phyloP scores from a whole-genome alignment of 331 rosid species.

The Arachis monticola region DNA sequence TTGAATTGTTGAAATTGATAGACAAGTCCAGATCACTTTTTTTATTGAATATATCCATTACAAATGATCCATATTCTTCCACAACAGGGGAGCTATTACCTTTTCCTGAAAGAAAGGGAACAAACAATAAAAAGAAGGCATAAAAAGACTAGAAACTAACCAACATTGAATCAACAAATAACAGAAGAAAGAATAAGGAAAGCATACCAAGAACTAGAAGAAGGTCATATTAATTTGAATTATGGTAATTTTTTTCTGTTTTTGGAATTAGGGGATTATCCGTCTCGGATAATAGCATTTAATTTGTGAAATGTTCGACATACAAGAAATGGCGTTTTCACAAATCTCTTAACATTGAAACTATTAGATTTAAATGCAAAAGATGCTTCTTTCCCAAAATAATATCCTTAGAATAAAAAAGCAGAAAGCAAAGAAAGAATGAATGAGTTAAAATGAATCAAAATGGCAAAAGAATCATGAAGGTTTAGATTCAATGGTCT shows the following conservation, averaged over 20 bases:
- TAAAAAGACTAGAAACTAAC: slow-evolving; percentile 20
- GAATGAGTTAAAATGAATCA: slow-evolving; percentile 22
- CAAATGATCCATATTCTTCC: slow-evolving; percentile 57
- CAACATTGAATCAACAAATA: slow-evolving; percentile 14
- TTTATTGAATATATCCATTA: slow-evolving; percentile 52
- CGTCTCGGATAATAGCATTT: neutral
- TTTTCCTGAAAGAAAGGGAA: slow-evolving; percentile 42
- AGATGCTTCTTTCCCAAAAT: slow-evolving; percentile 6
- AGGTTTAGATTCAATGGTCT: slow-evolving; percentile 15
- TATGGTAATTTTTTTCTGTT: slow-evolving; percentile 1
- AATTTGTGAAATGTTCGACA: neutral
- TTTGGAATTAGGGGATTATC: neutral
- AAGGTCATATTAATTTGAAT: slow-evolving; percentile 20
- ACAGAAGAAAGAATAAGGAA: slow-evolving; percentile 23
- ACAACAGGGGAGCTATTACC: slow-evolving; percentile 40
- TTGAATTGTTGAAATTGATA: slow-evolving; percentile 40
- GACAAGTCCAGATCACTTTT: slow-evolving; percentile 57
- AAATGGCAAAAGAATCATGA: slow-evolving; percentile 15
- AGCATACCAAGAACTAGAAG: slow-evolving; percentile 3
- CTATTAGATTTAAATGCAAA: slow-evolving; percentile 11
- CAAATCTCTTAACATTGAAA: slow-evolving; percentile 23
- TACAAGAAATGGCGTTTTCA: slow-evolving; percentile 12
- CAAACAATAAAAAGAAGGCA: slow-evolving; percentile 21
- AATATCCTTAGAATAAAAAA: slow-evolving; percentile 7
- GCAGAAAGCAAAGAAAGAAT: neutral